Evolutionary conservation across 2,329 filamentous ascomycete genomes (phyloP), one percentile per base, ranked within the genome.

Genomic region (Ceratocystis destructans): DNA sequence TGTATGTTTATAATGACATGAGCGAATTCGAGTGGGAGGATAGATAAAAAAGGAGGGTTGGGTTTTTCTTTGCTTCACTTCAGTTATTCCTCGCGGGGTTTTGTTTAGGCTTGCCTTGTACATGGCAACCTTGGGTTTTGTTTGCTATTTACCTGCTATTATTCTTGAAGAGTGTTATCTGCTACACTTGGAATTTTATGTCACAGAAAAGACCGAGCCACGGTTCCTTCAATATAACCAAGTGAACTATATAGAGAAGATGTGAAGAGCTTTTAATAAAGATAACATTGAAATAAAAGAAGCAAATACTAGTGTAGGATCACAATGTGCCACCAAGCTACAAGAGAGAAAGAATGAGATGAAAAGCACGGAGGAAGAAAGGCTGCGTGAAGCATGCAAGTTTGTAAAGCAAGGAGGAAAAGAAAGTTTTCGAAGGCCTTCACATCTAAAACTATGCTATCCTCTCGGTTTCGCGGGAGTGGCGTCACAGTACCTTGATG

Each of bases 401-500:
- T 31, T 5, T 31, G 6, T 7, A 33, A 33, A 33, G 31, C 6
- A 33, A 33, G 1, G 31, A 28, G 31, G 31, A 80, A 80, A 94
- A 95, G 74, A 94, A 90, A 82, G 75, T 86, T 86, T 73, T 86
- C 83, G 2, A 6, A 33, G 31, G 6, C 31, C 8, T 28, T 33
- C 1, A 33, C 6, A 2, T 33, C 31, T 33, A 33, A 6, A 8
- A 33, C 7, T 7, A 8, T 33, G 5, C 31, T 33, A 33, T 33
- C 31, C 31, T 33, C 31, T 8, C 31, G 8, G 31, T 33, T 2
- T 33, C 31, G 6, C 31, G 6, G 7, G 31, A 33, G 6, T 33
- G 62, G 84, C 86, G 64, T 84, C 79, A 65, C 88, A 83, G 75
- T 90, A 90, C 45, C 88, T 82, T 80, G 90, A 87, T 61, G 88